These are phyloP conservation scores for Cercophora sp. DNA, from an alignment of 495 filamentous ascomycete species.

Conservation along the genomic window DNA sequence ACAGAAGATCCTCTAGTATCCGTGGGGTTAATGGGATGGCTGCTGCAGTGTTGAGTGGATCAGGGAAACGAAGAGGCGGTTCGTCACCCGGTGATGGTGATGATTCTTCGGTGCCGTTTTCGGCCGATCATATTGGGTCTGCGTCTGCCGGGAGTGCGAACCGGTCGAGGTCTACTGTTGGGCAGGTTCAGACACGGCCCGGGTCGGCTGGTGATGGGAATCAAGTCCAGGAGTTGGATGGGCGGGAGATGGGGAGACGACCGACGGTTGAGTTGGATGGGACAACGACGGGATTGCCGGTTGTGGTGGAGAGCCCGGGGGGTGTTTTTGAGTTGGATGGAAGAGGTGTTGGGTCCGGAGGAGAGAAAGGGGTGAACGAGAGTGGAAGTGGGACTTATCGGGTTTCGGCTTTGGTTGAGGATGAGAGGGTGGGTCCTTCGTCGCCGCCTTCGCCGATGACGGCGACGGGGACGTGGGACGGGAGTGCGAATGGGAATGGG, in stretches of 20 bases:
- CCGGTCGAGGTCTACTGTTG: neutral
- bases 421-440: too few species aligned
- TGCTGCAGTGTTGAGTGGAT: too few species aligned
- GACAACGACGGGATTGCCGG: slow-evolving; percentile 8
- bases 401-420: too few species aligned
- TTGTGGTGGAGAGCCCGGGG: slow-evolving; percentile 8
- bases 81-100: slow-evolving; percentile 17
- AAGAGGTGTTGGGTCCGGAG: too few species aligned
- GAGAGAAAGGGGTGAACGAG: too few species aligned
- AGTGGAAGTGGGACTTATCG: too few species aligned
- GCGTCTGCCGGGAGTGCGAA: slow-evolving; percentile 8
- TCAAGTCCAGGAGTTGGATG: slow-evolving; percentile 20
- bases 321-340: slow-evolving; percentile 14
- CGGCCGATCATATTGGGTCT: slow-evolving; percentile 10
- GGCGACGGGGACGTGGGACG: too few species aligned
- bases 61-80: too few species aligned
- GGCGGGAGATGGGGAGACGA: slow-evolving; percentile 9
- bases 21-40: too few species aligned
- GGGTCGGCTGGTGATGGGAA: slow-evolving; percentile 1
- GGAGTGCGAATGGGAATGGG: too few species aligned
- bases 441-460: too few species aligned
- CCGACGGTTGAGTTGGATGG: slow-evolving; percentile 17
- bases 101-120: slow-evolving; percentile 14
- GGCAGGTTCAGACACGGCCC: slow-evolving; percentile 1
- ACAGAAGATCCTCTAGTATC: too few species aligned